Conservation (phyloP, 345 rosid species). For the Salix dunnii region DNA sequence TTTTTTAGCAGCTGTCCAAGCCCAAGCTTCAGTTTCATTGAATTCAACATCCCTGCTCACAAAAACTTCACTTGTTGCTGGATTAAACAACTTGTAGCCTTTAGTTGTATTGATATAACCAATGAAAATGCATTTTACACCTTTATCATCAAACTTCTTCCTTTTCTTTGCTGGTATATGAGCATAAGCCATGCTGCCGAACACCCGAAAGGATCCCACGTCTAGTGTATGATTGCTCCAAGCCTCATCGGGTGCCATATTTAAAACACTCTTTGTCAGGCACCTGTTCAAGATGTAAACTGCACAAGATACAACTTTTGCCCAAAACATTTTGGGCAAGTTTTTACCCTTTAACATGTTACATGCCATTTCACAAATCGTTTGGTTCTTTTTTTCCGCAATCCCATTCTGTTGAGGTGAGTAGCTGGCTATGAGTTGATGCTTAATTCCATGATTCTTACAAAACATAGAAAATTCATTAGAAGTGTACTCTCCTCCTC, state of each 20-base stretch:
- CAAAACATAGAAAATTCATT: not conserved
- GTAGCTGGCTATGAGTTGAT: not conserved
- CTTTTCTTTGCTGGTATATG: not conserved
- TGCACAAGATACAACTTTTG: not conserved
- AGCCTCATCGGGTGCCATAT: not conserved
- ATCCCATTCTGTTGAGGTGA: not conserved
- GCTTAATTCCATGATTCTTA: not conserved
- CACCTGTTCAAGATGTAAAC: no score
- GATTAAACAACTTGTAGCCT: not conserved
- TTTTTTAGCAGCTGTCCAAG: not conserved
- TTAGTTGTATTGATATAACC: not conserved
- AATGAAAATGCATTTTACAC: not conserved
- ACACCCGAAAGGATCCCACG: no score
- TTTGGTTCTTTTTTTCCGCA: not conserved
- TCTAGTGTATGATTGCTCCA: not conserved
- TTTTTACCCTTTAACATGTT: not conserved
- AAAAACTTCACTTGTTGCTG: no score
- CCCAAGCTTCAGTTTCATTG: not conserved
- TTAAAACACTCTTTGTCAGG: no score
- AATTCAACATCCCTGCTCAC: not conserved
- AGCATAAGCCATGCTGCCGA: no score
- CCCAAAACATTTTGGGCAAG: not conserved
- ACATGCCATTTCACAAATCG: not conserved
- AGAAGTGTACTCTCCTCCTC: conserved; percentile 3
- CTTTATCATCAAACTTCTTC: not conserved